Evolutionary conservation across 441 rosid genomes (phyloP).

Genomic region (Populus hybrid): DNA sequence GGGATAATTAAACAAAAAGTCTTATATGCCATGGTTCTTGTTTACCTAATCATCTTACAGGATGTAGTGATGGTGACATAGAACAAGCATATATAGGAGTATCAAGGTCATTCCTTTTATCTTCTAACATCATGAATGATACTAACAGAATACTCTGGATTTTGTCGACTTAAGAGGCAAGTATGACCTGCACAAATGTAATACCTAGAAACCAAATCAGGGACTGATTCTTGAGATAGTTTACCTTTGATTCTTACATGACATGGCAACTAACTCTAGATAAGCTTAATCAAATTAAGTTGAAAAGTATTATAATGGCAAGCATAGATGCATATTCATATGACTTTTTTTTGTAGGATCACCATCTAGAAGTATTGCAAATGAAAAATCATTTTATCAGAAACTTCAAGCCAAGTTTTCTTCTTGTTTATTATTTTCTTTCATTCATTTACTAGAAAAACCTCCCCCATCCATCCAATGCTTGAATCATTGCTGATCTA

Average conservation of each 20-base stretch:
- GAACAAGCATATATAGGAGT: neutral
- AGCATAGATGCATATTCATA: neutral
- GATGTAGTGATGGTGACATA: too few species aligned
- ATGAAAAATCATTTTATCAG: neutral
- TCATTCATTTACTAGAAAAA: neutral
- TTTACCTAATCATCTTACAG: slow-evolving; percentile 9
- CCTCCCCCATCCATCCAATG: neutral
- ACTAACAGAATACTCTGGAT: neutral
- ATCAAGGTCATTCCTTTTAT: neutral
- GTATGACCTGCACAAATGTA: neutral
- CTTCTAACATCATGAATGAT: neutral
- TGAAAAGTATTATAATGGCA: neutral
- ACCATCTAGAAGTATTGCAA: neutral
- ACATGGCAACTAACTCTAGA: slow-evolving; percentile 19
- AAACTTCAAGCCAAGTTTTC: neutral
- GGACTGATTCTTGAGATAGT: neutral
- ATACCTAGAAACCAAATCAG: neutral
- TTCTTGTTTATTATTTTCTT: neutral
- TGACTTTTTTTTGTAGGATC: neutral
- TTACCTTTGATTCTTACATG: neutral
- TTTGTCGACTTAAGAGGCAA: slow-evolving; percentile 8
- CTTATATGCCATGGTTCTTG: neutral
- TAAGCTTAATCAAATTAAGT: neutral
- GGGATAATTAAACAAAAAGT: neutral
- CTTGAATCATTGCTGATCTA: neutral